Conservation (phyloP, 2,329 filamentous ascomycete species). For the Aspergillus jensenii region DNA sequence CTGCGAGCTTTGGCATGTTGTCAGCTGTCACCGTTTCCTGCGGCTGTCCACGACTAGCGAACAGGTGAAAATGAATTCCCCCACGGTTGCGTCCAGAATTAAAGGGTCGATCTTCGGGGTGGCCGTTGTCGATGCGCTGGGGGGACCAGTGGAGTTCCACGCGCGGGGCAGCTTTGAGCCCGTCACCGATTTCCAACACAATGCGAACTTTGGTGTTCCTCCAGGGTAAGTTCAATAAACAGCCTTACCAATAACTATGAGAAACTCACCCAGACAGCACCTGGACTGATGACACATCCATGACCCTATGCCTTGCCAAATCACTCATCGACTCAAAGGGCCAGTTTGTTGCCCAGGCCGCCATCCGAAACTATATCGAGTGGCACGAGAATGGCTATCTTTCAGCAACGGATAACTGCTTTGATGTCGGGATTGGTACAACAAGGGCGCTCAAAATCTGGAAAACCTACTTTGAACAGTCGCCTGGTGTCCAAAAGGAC, state of each 20-base stretch:
- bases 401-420: slow-evolving; percentile 34
- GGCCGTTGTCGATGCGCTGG: slow-evolving; percentile 45
- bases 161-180: slow-evolving; percentile 34
- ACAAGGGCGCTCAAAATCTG: slow-evolving; percentile 32
- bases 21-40: no score
- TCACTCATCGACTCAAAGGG: slow-evolving; percentile 36
- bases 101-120: slow-evolving; percentile 39
- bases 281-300: slow-evolving; percentile 47
- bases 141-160: slow-evolving; percentile 44
- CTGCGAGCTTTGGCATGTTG: neutral
- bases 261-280: slow-evolving; percentile 17
- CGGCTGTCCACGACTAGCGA: neutral
- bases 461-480: slow-evolving; percentile 15
- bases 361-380: slow-evolving; percentile 37
- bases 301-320: slow-evolving; percentile 44
- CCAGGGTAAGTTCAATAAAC: neutral
- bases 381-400: slow-evolving; percentile 41
- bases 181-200: slow-evolving; percentile 25
- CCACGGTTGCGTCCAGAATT: neutral
- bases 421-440: slow-evolving; percentile 43
- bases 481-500: neutral
- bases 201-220: neutral
- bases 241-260: neutral
- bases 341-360: slow-evolving; percentile 28
- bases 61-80: neutral